These are phyloP conservation scores for Hypomontagnella submonticulosa DNA, from an alignment of 495 filamentous ascomycete species.

Conservation along the genomic window DNA sequence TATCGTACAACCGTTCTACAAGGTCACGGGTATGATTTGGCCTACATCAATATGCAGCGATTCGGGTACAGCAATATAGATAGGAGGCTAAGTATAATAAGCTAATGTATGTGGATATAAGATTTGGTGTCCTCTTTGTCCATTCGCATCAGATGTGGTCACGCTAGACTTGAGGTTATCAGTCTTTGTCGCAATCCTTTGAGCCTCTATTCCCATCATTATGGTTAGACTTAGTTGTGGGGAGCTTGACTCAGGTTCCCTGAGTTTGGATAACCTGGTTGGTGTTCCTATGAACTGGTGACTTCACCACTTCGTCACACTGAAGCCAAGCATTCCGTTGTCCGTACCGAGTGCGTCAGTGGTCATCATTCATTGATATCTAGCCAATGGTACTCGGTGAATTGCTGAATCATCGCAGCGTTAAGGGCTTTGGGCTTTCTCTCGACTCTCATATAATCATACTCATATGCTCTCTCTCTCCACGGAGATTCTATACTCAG, in stretches of 20 bases:
- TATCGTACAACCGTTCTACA: no score
- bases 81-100: no score
- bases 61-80: no score
- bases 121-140: no score
- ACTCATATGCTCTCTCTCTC: neutral
- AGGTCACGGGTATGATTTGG: no score
- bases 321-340: neutral
- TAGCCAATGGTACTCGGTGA: neutral
- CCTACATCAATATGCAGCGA: neutral
- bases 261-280: slow-evolving; percentile 10
- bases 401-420: slow-evolving; percentile 1
- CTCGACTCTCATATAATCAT: slow-evolving; percentile 19
- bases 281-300: slow-evolving; percentile 13
- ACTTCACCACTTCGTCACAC: slow-evolving; percentile 34
- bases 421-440: slow-evolving; percentile 1
- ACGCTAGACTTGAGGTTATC: no score
- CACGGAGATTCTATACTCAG: neutral
- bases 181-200: neutral
- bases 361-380: slow-evolving; percentile 1
- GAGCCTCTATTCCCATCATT: neutral
- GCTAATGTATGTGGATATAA: no score
- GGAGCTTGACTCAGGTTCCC: slow-evolving; percentile 10
- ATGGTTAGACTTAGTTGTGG: neutral
- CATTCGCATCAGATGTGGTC: no score
- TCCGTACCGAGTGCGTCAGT: neutral